Evolutionary conservation across 352 stramenopile genomes (phyloP).

Genomic region (Globisporangium nunn): DNA sequence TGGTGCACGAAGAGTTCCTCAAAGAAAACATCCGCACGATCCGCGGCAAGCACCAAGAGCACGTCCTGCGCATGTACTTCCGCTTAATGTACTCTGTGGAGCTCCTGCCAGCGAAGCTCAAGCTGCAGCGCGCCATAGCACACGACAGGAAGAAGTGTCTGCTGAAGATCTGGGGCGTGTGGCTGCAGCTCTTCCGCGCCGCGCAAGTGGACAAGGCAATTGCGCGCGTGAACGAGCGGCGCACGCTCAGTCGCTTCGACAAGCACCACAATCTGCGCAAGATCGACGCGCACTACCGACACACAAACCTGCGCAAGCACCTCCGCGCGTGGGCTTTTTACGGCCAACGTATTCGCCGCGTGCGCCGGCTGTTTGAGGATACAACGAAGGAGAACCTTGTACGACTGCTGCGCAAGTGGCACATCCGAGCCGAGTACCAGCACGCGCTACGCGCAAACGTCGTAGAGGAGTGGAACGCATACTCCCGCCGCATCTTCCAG

Average conservation of each 20-base stretch:
- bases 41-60: slow-evolving; percentile 20
- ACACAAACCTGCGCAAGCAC: slow-evolving; percentile 42
- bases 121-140: slow-evolving; percentile 20
- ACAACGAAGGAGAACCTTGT: slow-evolving; percentile 37
- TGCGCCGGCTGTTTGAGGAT: slow-evolving; percentile 58
- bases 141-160: slow-evolving; percentile 32
- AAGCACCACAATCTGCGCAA: slow-evolving; percentile 63
- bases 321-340: slow-evolving; percentile 45
- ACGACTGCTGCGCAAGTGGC: slow-evolving; percentile 39
- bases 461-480: slow-evolving; percentile 55
- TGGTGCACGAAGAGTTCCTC: slow-evolving; percentile 74
- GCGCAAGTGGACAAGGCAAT: slow-evolving; percentile 58
- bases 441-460: slow-evolving; percentile 33
- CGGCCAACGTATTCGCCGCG: slow-evolving; percentile 40
- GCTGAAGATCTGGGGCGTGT: slow-evolving; percentile 21
- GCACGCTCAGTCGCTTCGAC: slow-evolving; percentile 60
- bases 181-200: slow-evolving; percentile 40
- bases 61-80: slow-evolving; percentile 47
- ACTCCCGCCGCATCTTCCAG: slow-evolving; percentile 54
- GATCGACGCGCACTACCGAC: slow-evolving; percentile 59
- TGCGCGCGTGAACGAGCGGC: slow-evolving; percentile 32
- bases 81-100: slow-evolving; percentile 30
- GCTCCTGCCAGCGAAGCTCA: slow-evolving; percentile 39
- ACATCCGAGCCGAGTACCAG: slow-evolving; percentile 49
- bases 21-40: slow-evolving; percentile 70